Percentiles rank a stretch among this genome's conserved stretches.
phyloP scores from a whole-genome alignment of 176 grass and related monocot genomes.

The Aegilops umbellulata region DNA sequence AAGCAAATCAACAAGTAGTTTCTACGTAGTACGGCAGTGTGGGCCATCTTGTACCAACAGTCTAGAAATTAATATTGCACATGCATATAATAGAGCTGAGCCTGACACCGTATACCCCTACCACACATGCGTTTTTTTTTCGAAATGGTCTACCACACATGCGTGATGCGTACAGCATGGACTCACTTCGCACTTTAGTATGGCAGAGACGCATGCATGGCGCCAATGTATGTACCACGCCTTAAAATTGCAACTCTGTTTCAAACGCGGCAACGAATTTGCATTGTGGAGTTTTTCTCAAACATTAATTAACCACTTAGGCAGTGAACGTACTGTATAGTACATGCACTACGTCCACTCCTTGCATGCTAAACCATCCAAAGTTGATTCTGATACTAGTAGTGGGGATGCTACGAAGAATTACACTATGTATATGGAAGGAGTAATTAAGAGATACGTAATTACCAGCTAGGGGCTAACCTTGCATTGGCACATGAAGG shows the following conservation, averaged over 20 bases:
- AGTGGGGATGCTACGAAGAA: neutral
- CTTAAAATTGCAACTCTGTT: neutral
- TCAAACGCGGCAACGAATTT: neutral
- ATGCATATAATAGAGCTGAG: neutral
- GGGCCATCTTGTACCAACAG: neutral
- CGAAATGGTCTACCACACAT: too few relatives aligned
- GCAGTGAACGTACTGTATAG: too few relatives aligned
- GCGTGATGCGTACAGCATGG: neutral
- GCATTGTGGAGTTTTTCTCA: too few relatives aligned
- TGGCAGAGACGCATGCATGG: neutral
- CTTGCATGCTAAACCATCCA: too few relatives aligned
- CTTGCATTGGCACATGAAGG: conserved; percentile 67
- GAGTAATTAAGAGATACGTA: neutral
- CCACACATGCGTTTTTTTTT: too few relatives aligned
- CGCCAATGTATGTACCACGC: too few relatives aligned
- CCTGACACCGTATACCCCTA: neutral
- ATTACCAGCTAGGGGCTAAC: conserved; percentile 3
- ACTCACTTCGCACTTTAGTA: neutral
- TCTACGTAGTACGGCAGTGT: neutral
- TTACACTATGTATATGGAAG: too few relatives aligned
- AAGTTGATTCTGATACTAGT: neutral
- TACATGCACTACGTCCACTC: too few relatives aligned
- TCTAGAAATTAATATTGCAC: neutral
- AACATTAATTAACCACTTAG: too few relatives aligned
- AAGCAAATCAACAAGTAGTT: neutral